Evolutionary conservation across 1,139 yeast species (phyloP), one percentile per base, ranked within the genome.

Genomic region (Taphrina wiesneri): DNA sequence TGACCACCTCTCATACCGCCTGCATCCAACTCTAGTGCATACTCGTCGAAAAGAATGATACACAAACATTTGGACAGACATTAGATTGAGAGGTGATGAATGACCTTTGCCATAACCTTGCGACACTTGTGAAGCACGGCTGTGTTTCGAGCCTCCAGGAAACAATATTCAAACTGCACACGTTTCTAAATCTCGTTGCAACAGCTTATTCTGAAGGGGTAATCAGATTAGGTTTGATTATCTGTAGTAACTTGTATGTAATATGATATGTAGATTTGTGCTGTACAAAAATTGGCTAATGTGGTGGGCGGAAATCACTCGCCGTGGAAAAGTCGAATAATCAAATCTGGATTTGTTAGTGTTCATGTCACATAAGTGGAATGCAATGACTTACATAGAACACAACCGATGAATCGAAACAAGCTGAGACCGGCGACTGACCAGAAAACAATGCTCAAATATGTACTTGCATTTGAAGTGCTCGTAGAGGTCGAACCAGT

Each of bases 391-490:
- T 34, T 43, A 52, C 53, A 63, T 21, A 56, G 26, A 21, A 56
- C 41, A 36, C 67, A 34, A n/a, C 93, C 92, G 46, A 85, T 67
- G 70, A 87, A 85, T 70, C 95, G 77, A 76, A 86, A 84, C 39
- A 85, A 79, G 0, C 93, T 90, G 81, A 88, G 80, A 39, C 82
- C 87, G 0, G 92, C 92, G 46, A 88, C 93, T 53, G 86, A 79
- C 92, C 93, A 88, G 67, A 88, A 80, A 61, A 88, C 82, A n/a
- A 87, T 89, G 15, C 90, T 85, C 77, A 88, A 81, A 73, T 87
- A 88, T 1, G 84, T 77, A 23, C 64, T 53, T n/a, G 63, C 43
- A 11, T 43, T 26, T n/a, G 53, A 25, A 15, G 67, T 45, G 34
- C 59, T 63, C 28, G 68, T 43, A 17, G 66, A 15, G 25, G 52